Base-by-base conservation (phyloP, 2,329 filamentous ascomycete genomes). In the Trichoderma sp. region DNA sequence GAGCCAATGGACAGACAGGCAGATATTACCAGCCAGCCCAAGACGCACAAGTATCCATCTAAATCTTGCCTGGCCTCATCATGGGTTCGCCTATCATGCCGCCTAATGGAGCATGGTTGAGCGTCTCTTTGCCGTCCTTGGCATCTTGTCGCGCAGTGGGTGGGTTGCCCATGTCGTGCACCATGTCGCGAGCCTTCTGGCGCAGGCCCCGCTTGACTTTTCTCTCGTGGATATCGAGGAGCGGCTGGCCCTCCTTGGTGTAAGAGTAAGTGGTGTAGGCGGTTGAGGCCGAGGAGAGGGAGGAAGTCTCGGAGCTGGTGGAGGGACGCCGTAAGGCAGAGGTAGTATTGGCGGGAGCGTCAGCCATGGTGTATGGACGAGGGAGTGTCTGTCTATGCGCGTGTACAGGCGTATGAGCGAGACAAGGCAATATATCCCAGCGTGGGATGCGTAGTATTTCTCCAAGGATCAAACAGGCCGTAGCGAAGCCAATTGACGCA, bases 111-210 rank as follows among this genome's bases (percentile, higher is more conserved):
- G 74, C 70, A 70, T 75, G 76, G 52, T 74, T 75, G 66, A 73
- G 71, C 43, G 76, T 75, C 56, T 55, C 68, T 68, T 72, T 77
- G 43, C 77, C 77, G 14, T 75, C 75, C 72, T 75, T 77, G 63
- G 73, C 76, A 68, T 79, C 77, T 67, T 78, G 75, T 58, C 76
- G 71, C 32, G 70, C 66, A 14, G 77, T 79, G 1, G 77, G 77
- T 54, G 77, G 77, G 32, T 71, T 74, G 63, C 77, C 77, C 60
- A 79, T 73, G 59, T 78, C 77, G 59, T 76, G 72, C 34, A 78
- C 72, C 61, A 79, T 74, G 56, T 78, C 77, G 69, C 77, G 77
- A 18, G 78, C 77, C 66, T 76, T 76, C 66, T 78, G 75, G 56
- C 76, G 76, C 68, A 78, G 70, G 59, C 75, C 75, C 56, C 76